phyloP scores from a whole-genome alignment of 2,329 filamentous ascomycete species.

The Kalmusia sp. region DNA sequence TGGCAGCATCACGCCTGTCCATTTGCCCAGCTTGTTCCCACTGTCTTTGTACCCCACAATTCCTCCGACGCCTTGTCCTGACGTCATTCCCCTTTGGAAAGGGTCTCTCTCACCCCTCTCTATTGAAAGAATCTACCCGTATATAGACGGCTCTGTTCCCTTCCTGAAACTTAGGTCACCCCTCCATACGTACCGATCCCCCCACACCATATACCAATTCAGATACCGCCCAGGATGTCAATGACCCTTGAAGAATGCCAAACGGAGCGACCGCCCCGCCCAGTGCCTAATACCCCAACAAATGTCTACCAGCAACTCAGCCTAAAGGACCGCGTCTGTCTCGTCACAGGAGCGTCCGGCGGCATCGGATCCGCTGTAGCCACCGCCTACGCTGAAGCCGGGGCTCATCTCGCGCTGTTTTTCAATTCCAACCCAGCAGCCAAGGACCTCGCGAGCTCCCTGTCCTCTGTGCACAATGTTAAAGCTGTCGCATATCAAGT shows the following conservation, averaged over 20 bases:
- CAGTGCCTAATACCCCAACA: slow-evolving; percentile 31
- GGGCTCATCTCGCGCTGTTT: slow-evolving; percentile 55
- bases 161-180: too few species aligned
- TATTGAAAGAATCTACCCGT: too few species aligned
- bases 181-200: too few species aligned
- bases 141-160: too few species aligned
- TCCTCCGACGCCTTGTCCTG: too few species aligned
- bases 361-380: slow-evolving; percentile 61
- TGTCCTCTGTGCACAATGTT: slow-evolving; percentile 63
- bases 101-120: too few species aligned
- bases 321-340: slow-evolving; percentile 48
- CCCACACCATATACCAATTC: too few species aligned
- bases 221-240: too few species aligned
- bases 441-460: slow-evolving; percentile 61
- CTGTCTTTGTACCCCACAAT: too few species aligned
- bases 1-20: too few species aligned
- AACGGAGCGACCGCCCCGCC: slow-evolving; percentile 28
- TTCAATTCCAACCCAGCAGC: slow-evolving; percentile 58
- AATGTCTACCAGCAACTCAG: slow-evolving; percentile 42
- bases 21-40: too few species aligned
- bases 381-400: slow-evolving; percentile 48
- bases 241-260: slow-evolving; percentile 43
- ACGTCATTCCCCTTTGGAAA: too few species aligned
- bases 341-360: slow-evolving; percentile 56
- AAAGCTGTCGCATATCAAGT: slow-evolving; percentile 71